Evolutionary conservation across 768 basidiomycete species (phyloP).

Genomic region (Podaxis sp.): DNA sequence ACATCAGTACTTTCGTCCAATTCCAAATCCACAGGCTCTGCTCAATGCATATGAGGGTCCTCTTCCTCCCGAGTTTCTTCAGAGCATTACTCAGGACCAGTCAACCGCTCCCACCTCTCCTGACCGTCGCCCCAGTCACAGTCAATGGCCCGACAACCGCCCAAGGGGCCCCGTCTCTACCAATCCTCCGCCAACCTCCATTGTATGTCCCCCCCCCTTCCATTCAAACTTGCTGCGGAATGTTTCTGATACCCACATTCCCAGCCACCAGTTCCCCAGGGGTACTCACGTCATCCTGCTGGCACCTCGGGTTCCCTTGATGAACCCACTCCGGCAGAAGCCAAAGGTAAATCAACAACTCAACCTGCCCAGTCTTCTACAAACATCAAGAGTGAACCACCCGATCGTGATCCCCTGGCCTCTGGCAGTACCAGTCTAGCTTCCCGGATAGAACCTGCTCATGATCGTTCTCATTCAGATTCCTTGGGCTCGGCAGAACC

Average conservation of each 20-base stretch:
- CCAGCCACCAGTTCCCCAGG: neutral
- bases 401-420: neutral
- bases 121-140: neutral
- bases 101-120: neutral
- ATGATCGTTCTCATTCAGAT: neutral
- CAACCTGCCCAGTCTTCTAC: constrained; percentile 1
- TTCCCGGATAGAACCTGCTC: constrained; percentile 4
- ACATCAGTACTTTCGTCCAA: constrained; percentile 67
- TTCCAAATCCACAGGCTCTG: constrained; percentile 65
- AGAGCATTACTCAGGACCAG: neutral
- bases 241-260: neutral
- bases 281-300: neutral
- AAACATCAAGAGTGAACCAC: constrained; percentile 2
- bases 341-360: constrained; percentile 3
- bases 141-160: neutral
- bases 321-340: neutral
- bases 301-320: neutral
- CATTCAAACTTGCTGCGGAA: neutral
- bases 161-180: constrained; percentile 13
- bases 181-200: constrained; percentile 14
- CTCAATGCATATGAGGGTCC: constrained; percentile 65
- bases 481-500: constrained; percentile 4
- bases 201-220: constrained; percentile 15
- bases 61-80: constrained; percentile 16
- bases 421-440: constrained; percentile 2